Base-by-base conservation (phyloP, 2,329 filamentous ascomycete species). In the Monilinia polystroma region DNA sequence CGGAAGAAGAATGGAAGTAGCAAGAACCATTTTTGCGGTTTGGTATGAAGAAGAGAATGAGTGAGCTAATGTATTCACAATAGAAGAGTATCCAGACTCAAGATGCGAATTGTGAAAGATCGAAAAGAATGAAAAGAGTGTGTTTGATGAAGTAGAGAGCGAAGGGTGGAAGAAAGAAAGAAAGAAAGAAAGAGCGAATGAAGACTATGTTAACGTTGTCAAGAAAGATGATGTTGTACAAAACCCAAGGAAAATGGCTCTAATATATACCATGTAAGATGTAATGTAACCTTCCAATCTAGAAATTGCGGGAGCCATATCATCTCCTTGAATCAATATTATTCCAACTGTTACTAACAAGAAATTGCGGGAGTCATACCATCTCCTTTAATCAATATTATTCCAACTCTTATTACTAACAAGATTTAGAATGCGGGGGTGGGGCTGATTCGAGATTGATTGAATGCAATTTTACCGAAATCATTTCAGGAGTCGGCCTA, bases 1-100 rank as follows among this genome's bases (percentile, higher is more conserved):
- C 18, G 65, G 65, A 20, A 66, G 58, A 32, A 66, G 58, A 51
- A 66, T 63, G 8, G 52, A 62, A 20, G 58, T 51, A 20, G 52
- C 16, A 16, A 56, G 52, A 26, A 66, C 65, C 65, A 66, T 66
- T 18, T 43, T 16, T 16, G 41, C 41, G 41, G 41, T 43, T 43
- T 43, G 16, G 41, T 43, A 16, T 16, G 41, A 43, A 43, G 41
- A 16, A 32, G 12, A 29, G 32, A 49, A 20, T 20, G 20, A 32
- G 16, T 23, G 14, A 47, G 18, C 23, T 12, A 26, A 51, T 41
- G 14, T 51, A 20, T 51, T 45, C 23, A 51, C 4, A 60, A 8
- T 12, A 35, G 49, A 59, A 51, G 58, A 62, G 58, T 62, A 11
- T 62, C 58, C 58, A 51, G 58, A 62, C 58, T 51, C 58, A n/a